These are phyloP conservation scores for Kwoniella sp. DNA, from an alignment of 768 basidiomycete species.

Conservation along the genomic window DNA sequence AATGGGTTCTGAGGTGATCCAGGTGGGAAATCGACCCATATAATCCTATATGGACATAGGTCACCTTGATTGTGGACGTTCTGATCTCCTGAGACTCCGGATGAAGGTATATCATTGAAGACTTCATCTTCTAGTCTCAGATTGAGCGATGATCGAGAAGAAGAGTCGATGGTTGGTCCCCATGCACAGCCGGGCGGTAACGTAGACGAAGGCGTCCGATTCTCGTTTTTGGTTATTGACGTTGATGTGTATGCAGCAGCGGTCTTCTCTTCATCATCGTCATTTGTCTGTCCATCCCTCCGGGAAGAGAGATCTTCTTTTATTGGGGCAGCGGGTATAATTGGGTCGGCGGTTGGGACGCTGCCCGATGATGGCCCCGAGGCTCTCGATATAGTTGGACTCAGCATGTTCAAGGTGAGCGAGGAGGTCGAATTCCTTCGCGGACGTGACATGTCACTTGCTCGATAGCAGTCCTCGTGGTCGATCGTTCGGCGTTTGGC, in stretches of 20 bases:
- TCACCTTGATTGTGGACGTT: too few relatives aligned
- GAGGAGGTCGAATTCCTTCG: neutral
- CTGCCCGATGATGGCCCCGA: neutral
- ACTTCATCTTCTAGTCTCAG: neutral
- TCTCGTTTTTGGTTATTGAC: neutral
- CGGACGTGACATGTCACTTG: neutral
- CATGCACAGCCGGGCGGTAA: conserved; percentile 15
- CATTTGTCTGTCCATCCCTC: neutral
- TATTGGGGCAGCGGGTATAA: conserved; percentile 18
- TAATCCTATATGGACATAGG: conserved; percentile 8
- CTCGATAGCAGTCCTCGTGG: neutral
- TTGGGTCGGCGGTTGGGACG: conserved; percentile 8
- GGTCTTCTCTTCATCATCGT: neutral
- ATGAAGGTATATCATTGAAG: neutral
- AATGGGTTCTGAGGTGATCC: conserved; percentile 45
- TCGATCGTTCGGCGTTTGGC: neutral
- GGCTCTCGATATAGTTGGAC: neutral
- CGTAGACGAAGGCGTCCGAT: neutral
- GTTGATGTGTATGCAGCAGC: too few relatives aligned
- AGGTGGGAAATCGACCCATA: conserved; percentile 52
- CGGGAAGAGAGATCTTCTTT: neutral
- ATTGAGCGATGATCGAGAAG: conserved; percentile 5
- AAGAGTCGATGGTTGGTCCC: neutral
- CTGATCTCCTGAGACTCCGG: neutral
- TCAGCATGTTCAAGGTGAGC: neutral